Evolutionary conservation across 768 basidiomycete genomes (phyloP), one percentile per base, ranked within the genome.

Genomic region (Neoboletus brunneissimus): DNA sequence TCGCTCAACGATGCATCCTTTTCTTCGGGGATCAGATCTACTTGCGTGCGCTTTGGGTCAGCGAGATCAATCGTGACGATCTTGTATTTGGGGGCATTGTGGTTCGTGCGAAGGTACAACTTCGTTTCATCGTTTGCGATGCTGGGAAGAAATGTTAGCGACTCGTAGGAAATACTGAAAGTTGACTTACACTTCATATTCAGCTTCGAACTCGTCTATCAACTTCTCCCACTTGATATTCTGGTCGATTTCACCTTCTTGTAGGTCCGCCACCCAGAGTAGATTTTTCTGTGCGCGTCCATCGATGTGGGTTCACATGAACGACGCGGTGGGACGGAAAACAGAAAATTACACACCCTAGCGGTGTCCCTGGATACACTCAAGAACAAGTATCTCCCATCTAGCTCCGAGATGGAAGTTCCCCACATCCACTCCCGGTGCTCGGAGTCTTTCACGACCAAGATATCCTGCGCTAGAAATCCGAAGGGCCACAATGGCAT

Each of bases 171-270:
- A 27, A 32, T 11, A 35, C 54, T 15, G 13, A 45, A 44, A 20
- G 44, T 13, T 12, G 4, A 69, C 86, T 55, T 73, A 90, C 88
- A 85, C 72, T 11, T 76, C 72, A 62, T 86, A 91, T 66, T 82
- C 79, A 1, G 86, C 81, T 6, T 85, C 82, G 69, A 83, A 92
- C n/a, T 82, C 76, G 62, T 89, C 72, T 44, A 89, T 71, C 34
- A 93, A 58, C 70, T 88, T 89, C 58, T 78, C 76, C 89, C 90
- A 93, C 59, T 81, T 77, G 65, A 92, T 81, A 55, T 87, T 77
- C 49, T 76, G 76, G 10, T 82, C 83, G 25, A 90, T 86, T 53
- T 79, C 75, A 53, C 82, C 78, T 46, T 81, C 74, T 45, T 80
- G 66, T 9, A 90, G 76, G 60, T 90, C 84, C 8, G 86, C 81